Conservation (phyloP, 306 rosid genomes). For the Oemleria cerasiformis region DNA sequence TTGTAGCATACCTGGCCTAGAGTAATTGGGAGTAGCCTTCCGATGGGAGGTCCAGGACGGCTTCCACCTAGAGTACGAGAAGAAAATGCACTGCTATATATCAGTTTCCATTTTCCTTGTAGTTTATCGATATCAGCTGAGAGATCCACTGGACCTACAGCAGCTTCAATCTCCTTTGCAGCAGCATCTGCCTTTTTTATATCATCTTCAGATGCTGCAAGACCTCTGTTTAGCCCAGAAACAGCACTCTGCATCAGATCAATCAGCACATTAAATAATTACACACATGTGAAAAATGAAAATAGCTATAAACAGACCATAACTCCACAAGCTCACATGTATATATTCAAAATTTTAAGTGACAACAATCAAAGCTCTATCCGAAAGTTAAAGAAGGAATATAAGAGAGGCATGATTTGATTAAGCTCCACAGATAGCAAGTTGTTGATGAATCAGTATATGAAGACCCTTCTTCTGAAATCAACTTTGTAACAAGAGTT, state of each 20-base stretch:
- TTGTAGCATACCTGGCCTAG: constrained; percentile 75
- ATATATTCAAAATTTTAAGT: not conserved
- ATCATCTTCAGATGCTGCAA: constrained; percentile 83
- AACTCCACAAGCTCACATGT: not conserved
- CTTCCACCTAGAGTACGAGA: constrained; percentile 87
- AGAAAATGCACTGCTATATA: constrained; percentile 90
- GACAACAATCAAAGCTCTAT: not conserved
- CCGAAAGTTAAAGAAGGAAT: not conserved
- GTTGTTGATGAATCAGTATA: not conserved
- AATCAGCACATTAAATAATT: constrained; percentile 9
- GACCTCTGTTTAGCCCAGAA: constrained; percentile 93
- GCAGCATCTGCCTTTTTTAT: constrained; percentile 74
- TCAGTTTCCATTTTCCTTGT: constrained; percentile 94
- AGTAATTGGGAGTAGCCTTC: constrained; percentile 89
- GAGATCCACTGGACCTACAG: constrained; percentile 73
- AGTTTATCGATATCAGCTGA: constrained; percentile 57
- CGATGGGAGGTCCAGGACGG: constrained; percentile 89
- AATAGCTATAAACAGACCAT: not conserved
- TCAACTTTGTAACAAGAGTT: not conserved
- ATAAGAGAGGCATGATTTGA: not conserved
- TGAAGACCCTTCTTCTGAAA: not conserved
- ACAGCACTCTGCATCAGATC: constrained; percentile 60
- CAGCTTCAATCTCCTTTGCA: constrained; percentile 80
- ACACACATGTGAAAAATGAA: not conserved
- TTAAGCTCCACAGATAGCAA: not conserved